Percentiles rank a stretch among this genome's conserved stretches.
phyloP scores from a whole-genome alignment of 176 grass and related monocot genomes.

The Oryza glaberrima region DNA sequence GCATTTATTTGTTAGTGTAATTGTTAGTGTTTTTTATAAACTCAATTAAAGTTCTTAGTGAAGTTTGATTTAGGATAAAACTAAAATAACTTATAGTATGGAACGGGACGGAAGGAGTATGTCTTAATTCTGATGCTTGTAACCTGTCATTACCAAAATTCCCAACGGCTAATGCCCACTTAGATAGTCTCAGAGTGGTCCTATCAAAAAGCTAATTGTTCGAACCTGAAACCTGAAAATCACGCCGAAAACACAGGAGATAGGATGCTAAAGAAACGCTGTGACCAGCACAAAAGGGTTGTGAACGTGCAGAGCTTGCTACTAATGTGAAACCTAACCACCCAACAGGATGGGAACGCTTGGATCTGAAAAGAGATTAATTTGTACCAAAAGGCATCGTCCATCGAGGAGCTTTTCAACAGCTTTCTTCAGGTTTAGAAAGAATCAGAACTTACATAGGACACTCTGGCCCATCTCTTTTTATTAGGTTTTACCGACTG shows the following conservation, averaged over 20 bases:
- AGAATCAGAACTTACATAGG: not conserved
- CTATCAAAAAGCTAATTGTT: not conserved
- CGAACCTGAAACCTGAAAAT: slow-evolving; percentile 6
- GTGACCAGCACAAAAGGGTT: not conserved
- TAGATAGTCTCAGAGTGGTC: not conserved
- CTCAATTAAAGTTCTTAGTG: no score
- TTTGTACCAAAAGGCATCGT: slow-evolving; percentile 16
- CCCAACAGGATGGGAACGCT: slow-evolving; percentile 33
- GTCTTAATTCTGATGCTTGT: not conserved
- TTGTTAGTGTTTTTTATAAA: no score
- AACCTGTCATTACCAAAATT: not conserved
- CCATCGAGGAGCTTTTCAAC: not conserved
- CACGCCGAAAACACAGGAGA: not conserved
- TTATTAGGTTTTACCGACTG: not conserved
- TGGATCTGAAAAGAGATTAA: not conserved
- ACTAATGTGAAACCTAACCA: slow-evolving; percentile 22
- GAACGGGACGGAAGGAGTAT: no score
- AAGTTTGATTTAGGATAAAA: no score
- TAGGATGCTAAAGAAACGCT: not conserved
- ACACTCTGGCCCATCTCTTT: not conserved
- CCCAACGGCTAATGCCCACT: not conserved
- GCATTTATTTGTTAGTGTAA: no score
- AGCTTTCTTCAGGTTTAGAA: not conserved
- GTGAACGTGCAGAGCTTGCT: slow-evolving; percentile 9
- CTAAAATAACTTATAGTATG: no score